Percentiles rank a stretch among this genome's conserved stretches.
Evolutionary conservation across 1,284 basidiomycete genomes (phyloP).

Genomic region (Coniferiporia weirii): DNA sequence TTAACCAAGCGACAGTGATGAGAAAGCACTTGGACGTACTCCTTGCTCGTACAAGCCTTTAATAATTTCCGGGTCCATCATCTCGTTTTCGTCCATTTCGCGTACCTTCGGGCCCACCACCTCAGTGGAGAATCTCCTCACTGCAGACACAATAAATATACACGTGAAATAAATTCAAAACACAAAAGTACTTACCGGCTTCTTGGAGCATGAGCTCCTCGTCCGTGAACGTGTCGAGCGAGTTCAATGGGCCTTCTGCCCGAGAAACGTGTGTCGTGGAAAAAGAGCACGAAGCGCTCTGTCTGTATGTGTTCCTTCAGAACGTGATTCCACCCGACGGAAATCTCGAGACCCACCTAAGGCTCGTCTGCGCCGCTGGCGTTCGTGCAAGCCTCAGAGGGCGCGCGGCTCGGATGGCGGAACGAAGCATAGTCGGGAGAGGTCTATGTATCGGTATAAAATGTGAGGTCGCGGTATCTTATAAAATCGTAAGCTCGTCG

Average conservation of each 20-base stretch:
- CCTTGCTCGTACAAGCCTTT: conserved; percentile 94
- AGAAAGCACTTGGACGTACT: conserved; percentile 37
- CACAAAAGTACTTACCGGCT: conserved; percentile 49
- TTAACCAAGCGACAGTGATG: neutral
- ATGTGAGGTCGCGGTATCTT: neutral
- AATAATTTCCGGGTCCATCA: conserved; percentile 89
- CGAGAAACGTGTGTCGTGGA: conserved; percentile 35
- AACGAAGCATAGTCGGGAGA: neutral
- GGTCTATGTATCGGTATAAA: neutral
- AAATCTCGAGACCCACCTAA: neutral
- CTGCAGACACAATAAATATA: conserved; percentile 34
- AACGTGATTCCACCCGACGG: neutral
- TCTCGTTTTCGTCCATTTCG: conserved; percentile 97
- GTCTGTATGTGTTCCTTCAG: neutral
- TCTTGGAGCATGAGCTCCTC: conserved; percentile 91
- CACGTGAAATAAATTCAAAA: neutral
- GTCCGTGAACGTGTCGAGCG: conserved; percentile 79
- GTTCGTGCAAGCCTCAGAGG: neutral
- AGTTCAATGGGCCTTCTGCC: conserved; percentile 39
- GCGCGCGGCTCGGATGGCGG: neutral
- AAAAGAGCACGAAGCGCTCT: conserved; percentile 25
- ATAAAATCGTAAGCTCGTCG: too few relatives aligned
- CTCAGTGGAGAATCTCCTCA: conserved; percentile 84
- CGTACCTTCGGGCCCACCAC: conserved; percentile 87
- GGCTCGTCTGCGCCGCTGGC: neutral